Conservation (phyloP, 495 filamentous ascomycete genomes). For the Penicillium arizonense region DNA sequence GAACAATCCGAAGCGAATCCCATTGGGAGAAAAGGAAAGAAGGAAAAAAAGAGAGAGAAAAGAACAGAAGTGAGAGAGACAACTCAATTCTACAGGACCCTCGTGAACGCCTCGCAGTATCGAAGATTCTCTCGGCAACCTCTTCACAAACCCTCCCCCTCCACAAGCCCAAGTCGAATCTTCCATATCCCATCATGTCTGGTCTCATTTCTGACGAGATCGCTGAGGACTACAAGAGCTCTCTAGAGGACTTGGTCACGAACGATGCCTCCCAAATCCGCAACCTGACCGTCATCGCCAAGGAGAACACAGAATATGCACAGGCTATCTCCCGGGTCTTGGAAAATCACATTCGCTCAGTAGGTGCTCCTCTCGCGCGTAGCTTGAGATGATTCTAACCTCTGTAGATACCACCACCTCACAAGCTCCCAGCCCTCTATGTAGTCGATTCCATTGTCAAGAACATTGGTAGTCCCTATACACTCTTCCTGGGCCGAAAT, state of each 20-base stretch:
- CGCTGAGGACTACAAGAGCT: slow-evolving; percentile 90
- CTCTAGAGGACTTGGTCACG: slow-evolving; percentile 82
- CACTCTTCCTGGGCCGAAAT: slow-evolving; percentile 86
- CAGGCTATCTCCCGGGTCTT: slow-evolving; percentile 84
- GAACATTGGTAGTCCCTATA: slow-evolving; percentile 97
- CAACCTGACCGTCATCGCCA: slow-evolving; percentile 92
- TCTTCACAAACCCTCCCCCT: no score
- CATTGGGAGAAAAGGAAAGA: slow-evolving; percentile 13
- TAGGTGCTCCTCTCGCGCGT: slow-evolving; percentile 52
- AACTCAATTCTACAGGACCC: no score
- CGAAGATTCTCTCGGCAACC: no score
- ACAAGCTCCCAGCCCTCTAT: slow-evolving; percentile 93
- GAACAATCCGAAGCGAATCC: background rate
- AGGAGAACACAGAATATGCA: slow-evolving; percentile 93
- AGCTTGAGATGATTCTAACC: slow-evolving; percentile 34
- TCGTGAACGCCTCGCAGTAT: no score
- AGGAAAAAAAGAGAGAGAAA: slow-evolving; percentile 14
- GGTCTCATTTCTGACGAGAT: slow-evolving; percentile 79
- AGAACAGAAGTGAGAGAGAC: background rate
- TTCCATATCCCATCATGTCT: slow-evolving; percentile 59
- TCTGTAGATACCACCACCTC: slow-evolving; percentile 73
- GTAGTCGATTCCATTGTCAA: slow-evolving; percentile 98
- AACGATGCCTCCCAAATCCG: slow-evolving; percentile 92
- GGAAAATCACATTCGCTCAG: slow-evolving; percentile 88
- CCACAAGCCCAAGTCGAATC: no score